Base-by-base conservation (phyloP, 73 alveolate species). In the Paramecium tetraurelia region DNA sequence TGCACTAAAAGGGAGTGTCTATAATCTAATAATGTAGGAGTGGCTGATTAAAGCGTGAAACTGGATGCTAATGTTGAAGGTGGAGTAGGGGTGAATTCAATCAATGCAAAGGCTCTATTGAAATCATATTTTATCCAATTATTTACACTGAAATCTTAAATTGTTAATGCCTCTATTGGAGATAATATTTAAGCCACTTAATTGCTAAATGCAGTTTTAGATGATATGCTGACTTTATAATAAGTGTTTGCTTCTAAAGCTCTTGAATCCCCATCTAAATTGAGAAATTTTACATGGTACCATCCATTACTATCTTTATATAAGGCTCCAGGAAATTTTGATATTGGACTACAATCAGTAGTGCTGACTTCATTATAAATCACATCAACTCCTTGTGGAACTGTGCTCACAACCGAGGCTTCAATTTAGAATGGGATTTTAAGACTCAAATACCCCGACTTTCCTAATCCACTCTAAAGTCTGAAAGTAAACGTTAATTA, bases 31-130 rank as follows among this genome's bases (percentile, higher is more conserved):
- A 80, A 46, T 10, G 70, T 80, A 10, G 90, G 90, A 24, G 90
- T 80, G 4, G 57, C 3, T 11, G 76, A 41, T 44, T 14, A 48
- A 38, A 80, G 33, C 2, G 70, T 43, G 21, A 41, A 33, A 5
- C 63, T 46, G 0, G 72, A 59, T 22, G 46, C 76, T 22, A 80
- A 18, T 21, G 90, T 18, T 3, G 71, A 10, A 2, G 90, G 75
- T n/a, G 90, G 90, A 22, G 76, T 41, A n/a, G 90, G 21, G 2
- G 72, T 80, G 40, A 80, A 80, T 80, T 80, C 90, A 16, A 80
- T 40, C 7, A 31, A 46, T 44, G 90, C 90, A 44, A 80, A 80
- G 41, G 38, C 44, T 43, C 48, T 46, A 80, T 80, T 80, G 24
- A 18, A 31, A 48, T 80, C 90, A 80, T 80, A 80, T 14, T 44